Evolutionary conservation across 805 yeast genomes (phyloP).

Genomic region (Novakomyces olei): DNA sequence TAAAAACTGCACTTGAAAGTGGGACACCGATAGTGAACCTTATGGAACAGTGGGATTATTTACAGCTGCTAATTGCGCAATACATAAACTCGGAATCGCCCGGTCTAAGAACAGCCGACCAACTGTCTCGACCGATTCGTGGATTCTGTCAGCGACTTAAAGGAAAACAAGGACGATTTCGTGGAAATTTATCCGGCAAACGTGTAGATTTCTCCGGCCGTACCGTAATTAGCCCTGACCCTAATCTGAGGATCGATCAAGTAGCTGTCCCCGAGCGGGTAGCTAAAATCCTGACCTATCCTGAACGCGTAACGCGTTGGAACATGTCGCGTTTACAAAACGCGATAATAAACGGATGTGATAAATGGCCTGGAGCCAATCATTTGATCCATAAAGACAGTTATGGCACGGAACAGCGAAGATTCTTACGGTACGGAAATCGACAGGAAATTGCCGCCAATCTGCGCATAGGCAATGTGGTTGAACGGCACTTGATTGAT

Average conservation of each 20-base stretch:
- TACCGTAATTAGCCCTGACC: conserved; percentile 97
- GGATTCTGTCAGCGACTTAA: conserved; percentile 93
- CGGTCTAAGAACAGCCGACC: conserved; percentile 20
- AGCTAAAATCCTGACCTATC: conserved; percentile 86
- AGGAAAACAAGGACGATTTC: conserved; percentile 96
- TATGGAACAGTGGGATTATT: conserved; percentile 98
- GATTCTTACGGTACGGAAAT: conserved; percentile 79
- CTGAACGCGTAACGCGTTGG: conserved; percentile 80
- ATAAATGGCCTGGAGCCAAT: conserved; percentile 88
- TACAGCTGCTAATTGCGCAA: conserved; percentile 89
- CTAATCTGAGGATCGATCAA: conserved; percentile 80
- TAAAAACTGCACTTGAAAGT: conserved; percentile 82
- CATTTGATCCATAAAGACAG: conserved; percentile 52
- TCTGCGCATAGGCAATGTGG: conserved; percentile 70
- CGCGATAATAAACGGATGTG: conserved; percentile 66
- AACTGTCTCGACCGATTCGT: conserved; percentile 46
- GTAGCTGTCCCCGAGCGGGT: conserved; percentile 97
- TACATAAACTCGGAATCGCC: conserved; percentile 93
- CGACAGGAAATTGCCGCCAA: conserved; percentile 52
- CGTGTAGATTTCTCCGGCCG: conserved; percentile 97
- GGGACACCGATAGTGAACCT: conserved; percentile 81
- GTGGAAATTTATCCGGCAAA: conserved; percentile 95
- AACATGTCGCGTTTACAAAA: conserved; percentile 56
- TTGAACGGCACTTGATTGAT: conserved; percentile 91
- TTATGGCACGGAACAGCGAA: conserved; percentile 65